These are phyloP conservation scores for Fraxinus paxiana DNA, from an alignment of 305 asterid genomes.

Conservation along the genomic window DNA sequence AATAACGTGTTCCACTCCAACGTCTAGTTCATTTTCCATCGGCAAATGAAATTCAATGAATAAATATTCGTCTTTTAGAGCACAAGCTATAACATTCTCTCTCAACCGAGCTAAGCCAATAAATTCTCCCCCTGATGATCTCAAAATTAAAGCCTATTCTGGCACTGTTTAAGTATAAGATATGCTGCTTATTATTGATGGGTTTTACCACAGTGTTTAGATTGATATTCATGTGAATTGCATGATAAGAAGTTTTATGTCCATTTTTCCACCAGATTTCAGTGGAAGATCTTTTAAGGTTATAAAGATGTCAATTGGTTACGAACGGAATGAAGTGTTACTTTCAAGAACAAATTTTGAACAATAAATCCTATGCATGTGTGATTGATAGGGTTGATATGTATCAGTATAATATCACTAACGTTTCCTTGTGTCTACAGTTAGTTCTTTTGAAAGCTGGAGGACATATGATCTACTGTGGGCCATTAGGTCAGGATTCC, in stretches of 20 bases:
- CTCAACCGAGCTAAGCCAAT: not conserved
- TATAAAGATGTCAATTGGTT: not conserved
- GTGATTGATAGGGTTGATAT: not conserved
- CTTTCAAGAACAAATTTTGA: not conserved
- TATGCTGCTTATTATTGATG: not conserved
- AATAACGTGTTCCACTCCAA: not conserved
- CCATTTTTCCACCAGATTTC: not conserved
- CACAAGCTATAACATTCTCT: not conserved
- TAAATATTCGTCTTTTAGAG: not conserved
- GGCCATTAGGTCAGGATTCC: conserved; percentile 66
- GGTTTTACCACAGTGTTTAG: not conserved
- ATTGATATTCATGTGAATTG: not conserved
- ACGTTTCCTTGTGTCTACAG: conserved; percentile 29
- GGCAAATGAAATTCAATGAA: not conserved
- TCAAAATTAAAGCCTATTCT: not conserved
- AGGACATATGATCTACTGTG: conserved; percentile 70
- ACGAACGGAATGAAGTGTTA: not conserved
- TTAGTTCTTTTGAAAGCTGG: conserved; percentile 69
- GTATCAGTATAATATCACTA: conserved; percentile 1
- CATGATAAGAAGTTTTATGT: not conserved
- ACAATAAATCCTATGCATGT: not conserved
- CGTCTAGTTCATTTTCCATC: not conserved
- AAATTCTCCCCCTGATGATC: not conserved
- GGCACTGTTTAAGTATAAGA: not conserved
- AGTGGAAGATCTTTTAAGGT: not conserved